Evolutionary conservation across 352 stramenopile species (phyloP).

Genomic region (Elongisporangium senticosum): DNA sequence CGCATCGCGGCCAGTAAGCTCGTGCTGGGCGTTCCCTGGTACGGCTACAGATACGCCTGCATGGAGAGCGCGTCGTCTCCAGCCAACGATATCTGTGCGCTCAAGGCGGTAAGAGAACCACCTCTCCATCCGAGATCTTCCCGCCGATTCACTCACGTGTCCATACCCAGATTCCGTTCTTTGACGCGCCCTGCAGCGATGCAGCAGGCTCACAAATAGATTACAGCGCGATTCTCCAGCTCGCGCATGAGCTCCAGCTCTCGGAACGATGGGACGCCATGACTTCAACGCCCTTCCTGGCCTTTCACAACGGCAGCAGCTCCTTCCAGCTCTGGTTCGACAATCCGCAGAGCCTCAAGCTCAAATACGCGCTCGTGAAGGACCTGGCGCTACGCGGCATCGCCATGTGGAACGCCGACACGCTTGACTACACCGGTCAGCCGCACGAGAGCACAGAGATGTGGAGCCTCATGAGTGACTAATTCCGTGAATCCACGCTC

Average conservation of each 20-base stretch:
- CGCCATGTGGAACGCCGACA: conserved; percentile 82
- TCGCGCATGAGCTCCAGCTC: conserved; percentile 21
- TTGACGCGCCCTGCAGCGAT: conserved; percentile 72
- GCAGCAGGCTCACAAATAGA: conserved; percentile 58
- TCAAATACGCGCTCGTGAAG: conserved; percentile 53
- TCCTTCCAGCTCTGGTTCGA: conserved; percentile 70
- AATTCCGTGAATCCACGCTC: not conserved
- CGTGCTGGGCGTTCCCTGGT: conserved; percentile 89
- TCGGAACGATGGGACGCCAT: conserved; percentile 44
- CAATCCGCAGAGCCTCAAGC: conserved; percentile 43
- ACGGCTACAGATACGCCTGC: conserved; percentile 87
- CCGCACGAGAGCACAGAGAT: not conserved
- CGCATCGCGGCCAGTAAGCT: conserved; percentile 68
- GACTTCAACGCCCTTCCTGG: conserved; percentile 52
- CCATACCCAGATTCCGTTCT: conserved; percentile 43
- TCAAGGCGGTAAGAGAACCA: conserved; percentile 12
- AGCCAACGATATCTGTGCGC: conserved; percentile 17
- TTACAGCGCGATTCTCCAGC: conserved; percentile 41
- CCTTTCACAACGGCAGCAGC: conserved; percentile 7
- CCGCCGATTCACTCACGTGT: conserved; percentile 10
- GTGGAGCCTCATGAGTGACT: not conserved
- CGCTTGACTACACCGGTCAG: conserved; percentile 43
- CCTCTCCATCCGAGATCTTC: not conserved
- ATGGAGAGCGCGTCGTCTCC: not conserved
- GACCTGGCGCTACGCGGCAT: conserved; percentile 47